A percentile compares a stretch with the other conserved stretches of the same genome.
These are phyloP conservation scores for Boechera stricta DNA, from an alignment of 345 rosid species.

Conservation along the genomic window DNA sequence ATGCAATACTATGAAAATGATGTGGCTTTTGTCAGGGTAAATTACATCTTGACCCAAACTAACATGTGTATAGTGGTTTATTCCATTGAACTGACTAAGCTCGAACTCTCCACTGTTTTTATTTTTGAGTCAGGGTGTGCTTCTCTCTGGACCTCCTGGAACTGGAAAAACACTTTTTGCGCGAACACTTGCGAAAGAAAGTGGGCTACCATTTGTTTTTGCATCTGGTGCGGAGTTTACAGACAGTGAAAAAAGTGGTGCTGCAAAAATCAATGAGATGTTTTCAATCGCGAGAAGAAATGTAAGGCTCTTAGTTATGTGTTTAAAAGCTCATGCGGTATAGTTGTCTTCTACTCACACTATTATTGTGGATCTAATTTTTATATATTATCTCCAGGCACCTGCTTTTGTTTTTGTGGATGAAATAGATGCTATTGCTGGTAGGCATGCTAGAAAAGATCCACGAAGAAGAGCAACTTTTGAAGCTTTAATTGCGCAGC, in stretches of 20 bases:
- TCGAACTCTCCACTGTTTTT: constrained; percentile 6
- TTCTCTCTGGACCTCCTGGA: constrained; percentile 98
- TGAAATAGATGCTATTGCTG: constrained; percentile 98
- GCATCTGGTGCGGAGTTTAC: constrained; percentile 98
- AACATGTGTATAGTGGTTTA: constrained; percentile 8
- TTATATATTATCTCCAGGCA: constrained; percentile 59
- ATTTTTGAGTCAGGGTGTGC: constrained; percentile 75
- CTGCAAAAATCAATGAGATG: constrained; percentile 91
- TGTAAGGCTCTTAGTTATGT: constrained; percentile 53
- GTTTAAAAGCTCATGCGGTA: constrained; percentile 23
- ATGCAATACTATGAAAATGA: constrained; percentile 88
- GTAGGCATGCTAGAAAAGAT: constrained; percentile 92
- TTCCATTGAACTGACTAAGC: constrained; percentile 23
- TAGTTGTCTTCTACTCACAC: constrained; percentile 21
- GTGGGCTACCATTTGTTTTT: constrained; percentile 94
- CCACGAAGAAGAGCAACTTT: constrained; percentile 84
- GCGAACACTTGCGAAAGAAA: constrained; percentile 88
- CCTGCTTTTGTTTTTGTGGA: constrained; percentile 96
- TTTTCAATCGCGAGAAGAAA: constrained; percentile 90
- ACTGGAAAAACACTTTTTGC: constrained; percentile 99
- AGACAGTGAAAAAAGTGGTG: constrained; percentile 91
- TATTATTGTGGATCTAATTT: constrained; percentile 20
- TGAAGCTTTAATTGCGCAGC: constrained; percentile 90
- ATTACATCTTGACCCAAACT: constrained; percentile 22
- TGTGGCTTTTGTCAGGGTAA: constrained; percentile 94